Base-by-base conservation (phyloP, 73 alveolate genomes). In the Stentor roeselii region DNA sequence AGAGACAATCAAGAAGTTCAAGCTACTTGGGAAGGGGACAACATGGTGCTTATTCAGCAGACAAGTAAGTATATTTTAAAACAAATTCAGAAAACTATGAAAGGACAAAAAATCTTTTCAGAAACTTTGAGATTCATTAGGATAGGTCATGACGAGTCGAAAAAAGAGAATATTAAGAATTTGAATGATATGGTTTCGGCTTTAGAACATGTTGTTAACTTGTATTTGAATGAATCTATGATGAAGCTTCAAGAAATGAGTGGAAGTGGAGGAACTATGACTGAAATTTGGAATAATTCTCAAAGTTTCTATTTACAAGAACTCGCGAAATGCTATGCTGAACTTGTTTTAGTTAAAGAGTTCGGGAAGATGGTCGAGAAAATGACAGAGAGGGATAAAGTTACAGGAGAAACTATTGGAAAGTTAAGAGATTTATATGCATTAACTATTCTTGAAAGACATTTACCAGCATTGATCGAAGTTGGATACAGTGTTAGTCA, bases 11-110 rank as follows among this genome's bases (percentile, higher is more conserved):
- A n/a, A 30, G 80, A 67, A 27, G 37, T 67, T 21, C 11, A 30
- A 21, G 11, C 41, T 27, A 94, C 98, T 14, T 92, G 93, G 92
- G 98, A 94, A 83, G 98, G 98, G 14, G 98, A 94, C 59, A 92
- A 92, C 87, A 88, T 94, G 15, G 98, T 94, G 34, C 78, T 94
- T 34, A 88, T 90, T 27, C 86, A 86, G 84, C 91, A 94, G 83
- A 80, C 96, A 14, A 95, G 94, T 11, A 94, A 88, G 83, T 88
- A 83, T 38, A 34, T 88, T 3, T 58, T 88, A 6, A 88, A 88
- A 75, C 87, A 86, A 74, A 75, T 60, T 38, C 75, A 67, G 42
- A 88, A 80, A 84, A 82, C 84, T 2, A 39, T 59, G 60, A 88
- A 88, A 59, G 61, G 88, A 30, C 82, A 74, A 76, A 75, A 75